These are phyloP conservation scores for Fusarium secorum DNA, from an alignment of 2,329 filamentous ascomycete species.

Conservation along the genomic window DNA sequence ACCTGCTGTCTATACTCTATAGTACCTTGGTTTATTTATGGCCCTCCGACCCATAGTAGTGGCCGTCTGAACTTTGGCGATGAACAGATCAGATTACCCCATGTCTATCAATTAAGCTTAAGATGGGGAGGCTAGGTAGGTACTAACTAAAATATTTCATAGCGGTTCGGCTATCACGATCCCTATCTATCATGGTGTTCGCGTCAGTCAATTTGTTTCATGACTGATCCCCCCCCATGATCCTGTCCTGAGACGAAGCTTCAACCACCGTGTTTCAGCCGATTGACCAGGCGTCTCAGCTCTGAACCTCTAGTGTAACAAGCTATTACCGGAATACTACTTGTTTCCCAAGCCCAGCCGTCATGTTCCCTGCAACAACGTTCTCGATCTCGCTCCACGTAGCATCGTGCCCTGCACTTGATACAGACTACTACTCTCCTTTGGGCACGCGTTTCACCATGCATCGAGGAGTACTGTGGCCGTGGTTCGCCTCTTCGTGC, in stretches of 20 bases:
- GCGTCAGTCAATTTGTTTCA: background rate
- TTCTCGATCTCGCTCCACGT: slow-evolving; percentile 24
- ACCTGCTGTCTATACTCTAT: background rate
- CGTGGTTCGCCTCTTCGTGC: slow-evolving; percentile 7
- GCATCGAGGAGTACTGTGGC: slow-evolving; percentile 2
- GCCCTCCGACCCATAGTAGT: background rate
- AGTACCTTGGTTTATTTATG: background rate
- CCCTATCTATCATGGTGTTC: background rate
- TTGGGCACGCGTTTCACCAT: slow-evolving; percentile 26
- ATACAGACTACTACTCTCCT: slow-evolving; percentile 8
- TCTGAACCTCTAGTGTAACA: slow-evolving; percentile 19
- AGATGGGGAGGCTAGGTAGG: background rate
- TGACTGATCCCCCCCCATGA: background rate
- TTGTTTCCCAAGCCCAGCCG: slow-evolving; percentile 8
- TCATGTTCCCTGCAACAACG: slow-evolving; percentile 10
- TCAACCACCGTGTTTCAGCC: slow-evolving; percentile 39
- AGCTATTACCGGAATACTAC: slow-evolving; percentile 6
- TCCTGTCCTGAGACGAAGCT: slow-evolving; percentile 24
- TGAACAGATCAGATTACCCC: background rate
- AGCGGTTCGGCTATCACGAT: background rate
- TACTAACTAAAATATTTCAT: background rate
- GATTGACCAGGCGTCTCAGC: slow-evolving; percentile 34
- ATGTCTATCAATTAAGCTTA: background rate
- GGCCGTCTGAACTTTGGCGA: background rate
- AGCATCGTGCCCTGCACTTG: slow-evolving; percentile 21